Evolutionary conservation across 2,329 filamentous ascomycete species (phyloP), one percentile per base, ranked within the genome.

Genomic region (Microdochium paspali): DNA sequence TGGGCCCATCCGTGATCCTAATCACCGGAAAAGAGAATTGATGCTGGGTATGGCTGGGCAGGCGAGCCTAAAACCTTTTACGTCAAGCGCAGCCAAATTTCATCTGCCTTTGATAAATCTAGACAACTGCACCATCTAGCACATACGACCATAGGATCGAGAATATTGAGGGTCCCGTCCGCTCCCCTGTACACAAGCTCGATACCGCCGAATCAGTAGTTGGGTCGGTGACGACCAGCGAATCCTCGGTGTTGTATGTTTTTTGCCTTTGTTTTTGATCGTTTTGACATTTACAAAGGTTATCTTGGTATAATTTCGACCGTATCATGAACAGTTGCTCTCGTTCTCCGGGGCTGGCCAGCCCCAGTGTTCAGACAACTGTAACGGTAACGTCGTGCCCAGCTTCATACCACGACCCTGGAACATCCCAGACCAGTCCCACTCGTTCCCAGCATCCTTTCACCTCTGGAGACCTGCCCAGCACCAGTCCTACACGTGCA

Each of bases 361-460:
- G n/a, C n/a, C n/a, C n/a, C n/a, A n/a, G n/a, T n/a, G 25, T 25
- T 47, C 46, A 53, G 44, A 53, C 46, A 31, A 53, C 48, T 12
- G 47, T 49, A 23, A 53, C 44, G 4, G 50, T 53, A 3, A 43
- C 23, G 2, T 53, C 52, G 10, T 50, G 45, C 3, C 52, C 52
- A 13, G 49, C 47, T 1, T 50, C 52, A 28, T 50, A 51, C 50
- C 50, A 53, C 12, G 49, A 48, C 20, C 24, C 47, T 23, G 50
- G 46, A 24, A 52, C 44, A 44, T 52, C 50, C 4, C 44, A 39
- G 12, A 48, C 47, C 10, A 26, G 44, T 3, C 48, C 51, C 3
- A 52, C 50, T 45, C 51, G 48, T 43, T 52, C 50, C 51, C 50
- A 49, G n/a, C 26, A 44, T 10, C 47, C 46, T 12, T 45, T 50